phyloP scores from a whole-genome alignment of 2,329 filamentous ascomycete species.

The Knufia petricola region DNA sequence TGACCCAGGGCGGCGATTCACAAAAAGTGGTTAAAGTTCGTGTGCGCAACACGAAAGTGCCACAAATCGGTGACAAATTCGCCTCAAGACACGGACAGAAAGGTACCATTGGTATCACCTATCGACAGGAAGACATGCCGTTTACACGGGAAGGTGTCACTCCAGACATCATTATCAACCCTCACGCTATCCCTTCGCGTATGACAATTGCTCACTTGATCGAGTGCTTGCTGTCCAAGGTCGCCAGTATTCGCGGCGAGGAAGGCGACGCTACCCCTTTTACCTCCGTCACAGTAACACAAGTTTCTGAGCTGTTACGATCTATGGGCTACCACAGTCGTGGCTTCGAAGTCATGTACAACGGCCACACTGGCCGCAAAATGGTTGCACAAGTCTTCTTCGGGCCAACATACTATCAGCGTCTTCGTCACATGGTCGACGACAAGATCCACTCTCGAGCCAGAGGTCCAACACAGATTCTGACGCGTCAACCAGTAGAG shows the following conservation, averaged over 20 bases:
- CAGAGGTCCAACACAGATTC: conserved; percentile 89
- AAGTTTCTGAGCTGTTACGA: conserved; percentile 74
- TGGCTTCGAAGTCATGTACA: conserved; percentile 98
- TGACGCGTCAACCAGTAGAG: conserved; percentile 94
- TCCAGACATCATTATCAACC: conserved; percentile 97
- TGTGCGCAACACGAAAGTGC: conserved; percentile 93
- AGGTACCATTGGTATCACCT: conserved; percentile 97
- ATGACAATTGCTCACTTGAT: conserved; percentile 99
- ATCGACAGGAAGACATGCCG: conserved; percentile 96
- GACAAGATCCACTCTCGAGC: conserved; percentile 99
- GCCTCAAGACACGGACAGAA: conserved; percentile 98
- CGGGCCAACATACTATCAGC: conserved; percentile 96
- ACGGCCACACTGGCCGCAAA: conserved; percentile 93
- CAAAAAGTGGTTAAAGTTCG: conserved; percentile 95
- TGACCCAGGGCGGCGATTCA: conserved; percentile 91
- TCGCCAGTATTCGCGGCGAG: conserved; percentile 82
- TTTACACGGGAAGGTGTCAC: conserved; percentile 86
- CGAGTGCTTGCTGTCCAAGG: conserved; percentile 94
- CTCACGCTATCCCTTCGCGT: conserved; percentile 97
- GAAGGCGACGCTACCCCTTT: conserved; percentile 98
- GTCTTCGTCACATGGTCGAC: conserved; percentile 97
- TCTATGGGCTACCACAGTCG: conserved; percentile 92
- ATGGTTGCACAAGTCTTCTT: conserved; percentile 91
- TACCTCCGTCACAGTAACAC: conserved; percentile 93
- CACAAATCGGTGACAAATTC: conserved; percentile 98